Conservation (phyloP, 2,329 filamentous ascomycete genomes). For the Trichoderma arundinaceum region DNA sequence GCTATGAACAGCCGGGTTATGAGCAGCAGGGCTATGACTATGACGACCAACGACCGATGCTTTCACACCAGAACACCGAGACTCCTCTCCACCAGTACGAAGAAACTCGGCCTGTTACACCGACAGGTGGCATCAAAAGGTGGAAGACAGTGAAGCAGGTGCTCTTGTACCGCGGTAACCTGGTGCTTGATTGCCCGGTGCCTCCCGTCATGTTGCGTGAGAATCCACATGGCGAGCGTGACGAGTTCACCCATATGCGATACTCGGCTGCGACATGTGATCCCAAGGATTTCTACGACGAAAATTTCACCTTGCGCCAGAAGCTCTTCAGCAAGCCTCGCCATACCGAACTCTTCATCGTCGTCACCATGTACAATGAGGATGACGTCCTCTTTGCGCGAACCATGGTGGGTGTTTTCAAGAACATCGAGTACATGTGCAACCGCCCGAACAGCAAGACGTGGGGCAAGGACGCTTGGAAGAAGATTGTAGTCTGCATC, state of each 20-base stretch:
- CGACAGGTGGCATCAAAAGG: constrained; percentile 68
- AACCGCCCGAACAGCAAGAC: constrained; percentile 91
- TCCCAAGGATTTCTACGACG: constrained; percentile 82
- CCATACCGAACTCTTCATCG: constrained; percentile 94
- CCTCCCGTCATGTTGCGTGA: constrained; percentile 87
- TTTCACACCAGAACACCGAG: constrained; percentile 65
- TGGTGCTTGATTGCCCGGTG: constrained; percentile 95
- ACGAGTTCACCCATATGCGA: constrained; percentile 90
- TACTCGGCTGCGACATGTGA: constrained; percentile 96
- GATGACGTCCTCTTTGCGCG: constrained; percentile 95
- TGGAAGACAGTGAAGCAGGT: constrained; percentile 99
- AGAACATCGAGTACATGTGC: constrained; percentile 99
- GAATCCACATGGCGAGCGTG: constrained; percentile 87
- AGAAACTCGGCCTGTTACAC: constrained; percentile 48
- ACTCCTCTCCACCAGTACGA: constrained; percentile 45
- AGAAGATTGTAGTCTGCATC: constrained; percentile 98
- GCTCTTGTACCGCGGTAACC: constrained; percentile 93
- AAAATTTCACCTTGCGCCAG: constrained; percentile 90
- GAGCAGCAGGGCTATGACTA: constrained; percentile 66
- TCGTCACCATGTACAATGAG: constrained; percentile 99
- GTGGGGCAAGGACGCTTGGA: constrained; percentile 98
- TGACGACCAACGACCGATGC: constrained; percentile 76
- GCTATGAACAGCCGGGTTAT: constrained; percentile 49
- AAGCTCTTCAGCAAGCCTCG: constrained; percentile 89
- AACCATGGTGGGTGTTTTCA: constrained; percentile 96